Conservation (phyloP, 106 monocot genomes). For the Dactylorhiza incarnata region DNA sequence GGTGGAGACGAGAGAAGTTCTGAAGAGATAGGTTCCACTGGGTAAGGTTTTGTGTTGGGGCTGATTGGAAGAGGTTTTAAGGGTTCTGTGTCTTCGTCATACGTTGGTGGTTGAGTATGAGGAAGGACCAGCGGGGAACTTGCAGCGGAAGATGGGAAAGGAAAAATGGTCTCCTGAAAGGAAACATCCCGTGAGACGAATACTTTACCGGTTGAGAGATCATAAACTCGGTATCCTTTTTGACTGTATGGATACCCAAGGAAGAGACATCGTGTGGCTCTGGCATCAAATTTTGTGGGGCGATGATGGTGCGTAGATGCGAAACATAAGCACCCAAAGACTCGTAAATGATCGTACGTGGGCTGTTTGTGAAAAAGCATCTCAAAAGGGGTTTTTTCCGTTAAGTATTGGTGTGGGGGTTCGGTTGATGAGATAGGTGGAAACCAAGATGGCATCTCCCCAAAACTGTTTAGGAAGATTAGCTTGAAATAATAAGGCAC, state of each 20-base stretch:
- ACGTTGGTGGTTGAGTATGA: too few relatives aligned
- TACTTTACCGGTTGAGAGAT: not conserved
- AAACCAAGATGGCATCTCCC: not conserved
- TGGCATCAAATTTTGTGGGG: not conserved
- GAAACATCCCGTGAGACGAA: not conserved
- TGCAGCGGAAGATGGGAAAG: not conserved
- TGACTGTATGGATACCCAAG: not conserved
- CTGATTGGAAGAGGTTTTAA: too few relatives aligned
- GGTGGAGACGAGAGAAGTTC: too few relatives aligned
- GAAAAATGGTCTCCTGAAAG: not conserved
- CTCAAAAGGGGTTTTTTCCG: not conserved
- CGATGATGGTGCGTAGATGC: not conserved
- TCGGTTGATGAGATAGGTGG: not conserved
- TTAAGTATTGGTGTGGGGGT: not conserved
- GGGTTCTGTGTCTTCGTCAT: too few relatives aligned
- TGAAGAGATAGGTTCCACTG: too few relatives aligned
- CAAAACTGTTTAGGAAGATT: not conserved
- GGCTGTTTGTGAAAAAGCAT: not conserved
- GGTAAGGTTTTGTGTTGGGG: too few relatives aligned
- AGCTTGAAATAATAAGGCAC: not conserved
- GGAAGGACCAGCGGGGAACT: too few relatives aligned
- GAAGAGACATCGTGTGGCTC: not conserved
- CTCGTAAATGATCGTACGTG: too few relatives aligned
- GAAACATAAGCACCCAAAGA: slow-evolving; percentile 4
- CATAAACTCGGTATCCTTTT: not conserved